phyloP scores from a whole-genome alignment of 23 red algal species.

The Gracilariopsis chorda region DNA sequence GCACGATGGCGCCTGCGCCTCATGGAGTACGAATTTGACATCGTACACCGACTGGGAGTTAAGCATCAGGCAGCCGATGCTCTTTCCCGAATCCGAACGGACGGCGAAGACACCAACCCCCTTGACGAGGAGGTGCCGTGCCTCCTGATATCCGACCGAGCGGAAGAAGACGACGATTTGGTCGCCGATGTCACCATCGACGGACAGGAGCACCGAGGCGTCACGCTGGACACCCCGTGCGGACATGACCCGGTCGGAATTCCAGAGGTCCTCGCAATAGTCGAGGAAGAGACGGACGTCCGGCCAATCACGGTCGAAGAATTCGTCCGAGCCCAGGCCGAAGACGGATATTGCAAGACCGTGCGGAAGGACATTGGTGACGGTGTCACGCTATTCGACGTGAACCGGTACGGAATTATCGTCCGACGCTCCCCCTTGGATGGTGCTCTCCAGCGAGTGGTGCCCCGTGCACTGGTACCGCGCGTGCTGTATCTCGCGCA shows the following conservation, averaged over 20 bases:
- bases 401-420: neutral
- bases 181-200: neutral
- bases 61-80: conserved; percentile 16
- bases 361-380: neutral
- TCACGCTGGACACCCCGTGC: neutral
- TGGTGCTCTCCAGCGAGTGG: conserved; percentile 13
- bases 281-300: neutral
- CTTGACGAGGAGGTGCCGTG: conserved; percentile 5
- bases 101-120: neutral
- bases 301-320: neutral
- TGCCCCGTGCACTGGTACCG: neutral
- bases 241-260: neutral
- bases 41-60: conserved; percentile 4
- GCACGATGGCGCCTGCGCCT: conserved; percentile 22
- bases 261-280: neutral
- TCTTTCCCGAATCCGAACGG: conserved; percentile 11
- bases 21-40: conserved; percentile 34
- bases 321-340: neutral
- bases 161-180: neutral
- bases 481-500: neutral
- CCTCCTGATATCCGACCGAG: neutral
- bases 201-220: neutral
- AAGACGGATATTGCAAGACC: neutral
- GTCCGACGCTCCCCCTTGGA: neutral
- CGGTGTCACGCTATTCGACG: neutral